A percentile compares a stretch with the other conserved stretches of the same genome.
Evolutionary conservation across 306 rosid species (phyloP).

Genomic region (Mimosa bimucronata): DNA sequence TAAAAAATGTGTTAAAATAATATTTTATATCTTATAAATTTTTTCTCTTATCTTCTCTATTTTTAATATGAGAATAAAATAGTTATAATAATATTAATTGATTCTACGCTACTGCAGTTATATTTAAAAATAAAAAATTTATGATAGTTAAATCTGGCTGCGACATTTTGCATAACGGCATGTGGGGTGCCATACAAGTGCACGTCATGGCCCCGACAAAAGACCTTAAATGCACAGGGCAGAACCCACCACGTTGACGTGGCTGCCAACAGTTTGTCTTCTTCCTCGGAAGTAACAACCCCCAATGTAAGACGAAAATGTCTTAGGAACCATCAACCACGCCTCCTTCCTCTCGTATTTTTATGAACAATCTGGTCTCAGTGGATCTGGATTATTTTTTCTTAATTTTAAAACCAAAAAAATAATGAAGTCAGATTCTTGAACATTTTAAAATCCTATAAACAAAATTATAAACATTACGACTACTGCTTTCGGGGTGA

Average conservation of each 20-base stretch:
- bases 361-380: neutral
- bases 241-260: neutral
- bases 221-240: neutral
- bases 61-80: no score
- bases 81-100: no score
- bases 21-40: no score
- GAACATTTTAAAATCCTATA: neutral
- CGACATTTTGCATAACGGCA: neutral
- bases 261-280: neutral
- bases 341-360: conserved; percentile 2
- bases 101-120: no score
- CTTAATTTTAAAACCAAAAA: neutral
- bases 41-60: no score
- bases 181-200: neutral
- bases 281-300: neutral
- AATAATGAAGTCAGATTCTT: neutral
- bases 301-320: neutral
- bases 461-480: neutral
- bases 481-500: neutral
- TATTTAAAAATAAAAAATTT: no score
- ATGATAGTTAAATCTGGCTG: no score
- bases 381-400: neutral
- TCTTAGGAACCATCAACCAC: neutral
- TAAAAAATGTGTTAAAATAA: no score
- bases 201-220: neutral